Evolutionary conservation across 768 basidiomycete species (phyloP), one percentile per base, ranked within the genome.

Genomic region (Boletus vinaceobasis): DNA sequence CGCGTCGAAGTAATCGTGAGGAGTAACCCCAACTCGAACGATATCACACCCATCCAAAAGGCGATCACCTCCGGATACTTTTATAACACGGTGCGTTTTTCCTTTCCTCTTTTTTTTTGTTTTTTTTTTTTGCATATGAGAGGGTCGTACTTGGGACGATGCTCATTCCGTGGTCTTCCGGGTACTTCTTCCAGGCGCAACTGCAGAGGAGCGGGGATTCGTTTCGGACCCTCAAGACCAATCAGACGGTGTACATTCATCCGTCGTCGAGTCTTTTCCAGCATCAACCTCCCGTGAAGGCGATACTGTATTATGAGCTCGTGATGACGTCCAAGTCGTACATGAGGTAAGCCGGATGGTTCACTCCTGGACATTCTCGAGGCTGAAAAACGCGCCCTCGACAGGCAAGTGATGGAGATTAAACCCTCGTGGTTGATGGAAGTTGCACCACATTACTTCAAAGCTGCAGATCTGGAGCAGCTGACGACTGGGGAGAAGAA

Each of bases 241-340:
- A 87, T 67, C 94, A 98, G 60, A 94, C 95, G 2, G 94, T 98
- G 42, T 93, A 95, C 68, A 90, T 98, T 56, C 97, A 99, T 65
- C 97, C 97, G 0, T 95, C 93, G 0, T 96, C 94, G 6, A 88
- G 90, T 69, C 72, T 99, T 58, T 97, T 98, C 83, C 91, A 98
- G 63, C 85, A 86, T 68, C 95, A 98, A 61, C 97, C 97, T 2
- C 97, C 97, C 0, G 83, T 93, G 13, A 90, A 88, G 68, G 89
- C 90, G 15, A 69, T 98, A 10, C 70, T 97, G 44, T 99, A 98
- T 73, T 98, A 98, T 66, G 97, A 98, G 71, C 82, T 99, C 23
- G 96, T 99, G 23, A 88, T 96, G 82, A 99, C 97, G 8, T 88
- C 88, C 37, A 98, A 98, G 73, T 98, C 97, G 32, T 99, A 97